phyloP scores from a whole-genome alignment of 495 filamentous ascomycete species.

The Baudoinia panamericana region DNA sequence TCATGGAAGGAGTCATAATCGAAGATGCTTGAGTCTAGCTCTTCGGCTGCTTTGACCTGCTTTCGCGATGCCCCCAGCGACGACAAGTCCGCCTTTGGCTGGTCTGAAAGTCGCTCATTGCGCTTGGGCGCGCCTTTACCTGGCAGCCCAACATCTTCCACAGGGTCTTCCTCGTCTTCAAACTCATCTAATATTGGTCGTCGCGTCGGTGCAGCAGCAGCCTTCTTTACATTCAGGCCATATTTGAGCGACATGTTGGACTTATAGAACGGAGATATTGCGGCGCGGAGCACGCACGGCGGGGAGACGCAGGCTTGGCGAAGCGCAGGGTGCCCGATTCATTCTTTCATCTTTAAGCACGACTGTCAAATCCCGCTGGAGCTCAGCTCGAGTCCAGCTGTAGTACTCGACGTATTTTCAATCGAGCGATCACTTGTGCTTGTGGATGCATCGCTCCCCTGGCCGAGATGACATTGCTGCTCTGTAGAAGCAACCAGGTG shows the following conservation, averaged over 20 bases:
- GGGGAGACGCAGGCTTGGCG: too few species aligned
- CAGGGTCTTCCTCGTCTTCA: constrained; percentile 31
- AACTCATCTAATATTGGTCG: constrained; percentile 42
- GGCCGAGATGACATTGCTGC: too few species aligned
- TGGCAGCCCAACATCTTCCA: background rate
- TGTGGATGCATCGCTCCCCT: too few species aligned
- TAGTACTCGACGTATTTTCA: too few species aligned
- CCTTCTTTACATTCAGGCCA: constrained; percentile 47
- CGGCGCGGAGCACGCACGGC: too few species aligned
- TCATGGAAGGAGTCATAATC: constrained; percentile 68
- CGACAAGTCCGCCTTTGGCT: constrained; percentile 32
- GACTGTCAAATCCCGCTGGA: too few species aligned
- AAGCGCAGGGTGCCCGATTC: too few species aligned
- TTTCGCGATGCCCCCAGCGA: constrained; percentile 41
- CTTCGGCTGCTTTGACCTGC: constrained; percentile 43
- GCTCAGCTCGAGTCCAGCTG: too few species aligned
- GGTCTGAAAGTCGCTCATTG: background rate
- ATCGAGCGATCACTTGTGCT: too few species aligned
- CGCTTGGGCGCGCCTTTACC: constrained; percentile 16
- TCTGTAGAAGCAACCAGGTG: too few species aligned
- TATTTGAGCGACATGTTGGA: constrained; percentile 36
- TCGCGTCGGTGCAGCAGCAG: constrained; percentile 32
- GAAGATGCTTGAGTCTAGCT: constrained; percentile 54
- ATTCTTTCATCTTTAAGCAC: too few species aligned
- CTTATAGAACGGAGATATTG: background rate